Base-by-base conservation (phyloP, 129 eudicot species). In the Mikania micrantha region DNA sequence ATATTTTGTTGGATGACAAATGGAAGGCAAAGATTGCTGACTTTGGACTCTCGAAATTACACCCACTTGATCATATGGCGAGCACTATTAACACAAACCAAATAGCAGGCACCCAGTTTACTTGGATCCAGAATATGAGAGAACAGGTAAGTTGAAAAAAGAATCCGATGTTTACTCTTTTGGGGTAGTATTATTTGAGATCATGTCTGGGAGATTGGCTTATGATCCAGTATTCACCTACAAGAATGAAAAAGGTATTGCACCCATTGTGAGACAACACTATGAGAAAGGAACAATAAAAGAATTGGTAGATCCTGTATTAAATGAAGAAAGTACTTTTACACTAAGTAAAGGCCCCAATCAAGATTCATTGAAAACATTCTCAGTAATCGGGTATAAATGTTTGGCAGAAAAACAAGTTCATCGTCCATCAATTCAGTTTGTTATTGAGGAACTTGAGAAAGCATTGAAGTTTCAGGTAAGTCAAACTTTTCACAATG, bases 351-450 rank as follows among this genome's bases (percentile, higher is more conserved):
- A 29, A 58, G 40, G 64, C n/a, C 64, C 40, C 40, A 29, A 58
- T 29, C 22, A 58, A 29, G 64, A 58, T 28, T 58, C 64, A 15
- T 1, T 58, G 38, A 6, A 58, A 28, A 15, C 22, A 5, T 29
- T 58, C 4, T 2, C 3, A 6, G 3, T 0, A 58, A 58, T 58
- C 2, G 64, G 40, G 13, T n/a, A 29, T 58, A 5, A 1, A 31
- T 58, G 64, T 58, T 58, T 58, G 64, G 39, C 21, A 31, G 64
- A 58, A 58, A 29, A 29, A 32, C 64, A 58, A 58, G 64, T 21
- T 0, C 5, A n/a, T 2, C 64, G 64, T 58, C 64, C 64, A 6
- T 28, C 20, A n/a, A 58, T 58, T 39, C n/a, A 58, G 6, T 5
- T 1, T 3, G 5, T 58, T 12, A 58, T 58, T 0, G 0, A 58